A percentile compares a stretch with the other conserved stretches of the same genome.
Conservation (phyloP, 2,329 filamentous ascomycete genomes). For the Fusarium foetens region DNA sequence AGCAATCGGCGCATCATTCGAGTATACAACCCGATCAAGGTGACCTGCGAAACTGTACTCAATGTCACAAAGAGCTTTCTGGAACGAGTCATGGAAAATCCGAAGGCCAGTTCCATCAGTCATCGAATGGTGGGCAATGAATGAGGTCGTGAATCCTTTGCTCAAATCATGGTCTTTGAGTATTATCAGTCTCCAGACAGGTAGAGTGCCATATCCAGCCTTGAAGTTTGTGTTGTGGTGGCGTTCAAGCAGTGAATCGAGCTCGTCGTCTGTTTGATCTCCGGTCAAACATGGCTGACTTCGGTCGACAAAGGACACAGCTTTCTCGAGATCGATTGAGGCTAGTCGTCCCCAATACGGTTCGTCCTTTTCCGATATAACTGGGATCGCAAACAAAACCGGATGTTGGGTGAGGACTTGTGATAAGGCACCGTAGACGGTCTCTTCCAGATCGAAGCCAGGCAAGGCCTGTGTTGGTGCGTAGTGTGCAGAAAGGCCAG, state of each 20-base stretch:
- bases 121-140: constrained; percentile 1
- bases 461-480: neutral
- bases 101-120: neutral
- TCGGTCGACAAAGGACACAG: neutral
- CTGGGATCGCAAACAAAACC: neutral
- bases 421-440: neutral
- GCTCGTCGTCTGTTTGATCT: neutral
- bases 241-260: constrained; percentile 3
- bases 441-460: neutral
- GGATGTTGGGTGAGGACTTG: neutral
- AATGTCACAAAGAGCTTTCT: neutral
- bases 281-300: neutral
- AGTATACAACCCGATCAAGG: neutral
- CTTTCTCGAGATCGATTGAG: neutral
- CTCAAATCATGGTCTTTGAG: neutral
- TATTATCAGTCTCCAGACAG: neutral
- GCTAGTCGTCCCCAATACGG: neutral
- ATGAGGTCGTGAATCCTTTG: neutral
- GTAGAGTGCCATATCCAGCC: neutral
- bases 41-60: accelerated
- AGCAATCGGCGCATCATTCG: neutral
- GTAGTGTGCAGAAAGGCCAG: constrained; percentile 4
- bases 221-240: constrained; percentile 12
- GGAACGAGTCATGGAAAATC: constrained; percentile 2
- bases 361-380: neutral